Conservation (phyloP, 2,329 filamentous ascomycete species). For the Ascosphaera pollenicola region DNA sequence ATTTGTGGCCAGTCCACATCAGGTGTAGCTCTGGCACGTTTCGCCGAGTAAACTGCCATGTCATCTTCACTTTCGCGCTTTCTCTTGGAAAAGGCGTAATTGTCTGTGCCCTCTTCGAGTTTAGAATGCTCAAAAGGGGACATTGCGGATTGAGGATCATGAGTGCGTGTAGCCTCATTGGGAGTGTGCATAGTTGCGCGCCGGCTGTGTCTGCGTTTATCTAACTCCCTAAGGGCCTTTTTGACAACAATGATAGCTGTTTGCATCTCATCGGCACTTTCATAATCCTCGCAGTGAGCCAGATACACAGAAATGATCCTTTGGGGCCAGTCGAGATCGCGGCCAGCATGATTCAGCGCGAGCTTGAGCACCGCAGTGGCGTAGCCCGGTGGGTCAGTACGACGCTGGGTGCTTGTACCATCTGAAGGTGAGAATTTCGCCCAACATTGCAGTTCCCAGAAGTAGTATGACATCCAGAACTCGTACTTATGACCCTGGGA, state of each 20-base stretch:
- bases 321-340: conserved; percentile 27
- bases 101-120: conserved; percentile 42
- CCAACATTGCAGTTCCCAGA: conserved; percentile 70
- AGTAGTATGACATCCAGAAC: conserved; percentile 84
- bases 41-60: conserved; percentile 27
- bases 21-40: conserved; percentile 3
- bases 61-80: conserved; percentile 53
- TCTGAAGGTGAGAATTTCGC: conserved; percentile 32
- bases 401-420: conserved; percentile 28
- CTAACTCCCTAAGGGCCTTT: conserved; percentile 41
- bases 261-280: conserved; percentile 53
- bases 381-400: conserved; percentile 41
- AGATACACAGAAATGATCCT: conserved; percentile 25
- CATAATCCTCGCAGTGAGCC: conserved; percentile 61
- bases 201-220: conserved; percentile 42
- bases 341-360: conserved; percentile 31
- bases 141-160: too few species aligned
- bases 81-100: conserved; percentile 34
- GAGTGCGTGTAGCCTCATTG: too few species aligned
- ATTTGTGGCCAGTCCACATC: not conserved
- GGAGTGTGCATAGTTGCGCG: too few species aligned
- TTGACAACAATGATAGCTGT: conserved; percentile 52
- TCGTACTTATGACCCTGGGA: conserved; percentile 59
- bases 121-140: too few species aligned
- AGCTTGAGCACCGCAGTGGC: conserved; percentile 59